Evolutionary conservation across 2,329 filamentous ascomycete species (phyloP), one percentile per base, ranked within the genome.

Genomic region (Penicillium sp.): DNA sequence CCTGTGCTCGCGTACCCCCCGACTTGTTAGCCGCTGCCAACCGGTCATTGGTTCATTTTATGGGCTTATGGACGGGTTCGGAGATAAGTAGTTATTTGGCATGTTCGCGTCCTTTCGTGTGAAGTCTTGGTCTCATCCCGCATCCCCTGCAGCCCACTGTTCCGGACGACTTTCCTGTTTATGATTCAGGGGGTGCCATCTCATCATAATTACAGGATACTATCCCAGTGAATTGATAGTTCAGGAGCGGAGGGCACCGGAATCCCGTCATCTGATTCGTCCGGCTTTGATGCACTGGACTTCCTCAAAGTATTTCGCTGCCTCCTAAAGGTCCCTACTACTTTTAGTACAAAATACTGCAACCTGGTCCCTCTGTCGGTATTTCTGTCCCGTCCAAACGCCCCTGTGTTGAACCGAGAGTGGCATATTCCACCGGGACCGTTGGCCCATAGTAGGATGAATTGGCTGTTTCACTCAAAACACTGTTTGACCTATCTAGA

Each of bases 171-270:
- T 53, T 53, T 43, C 52, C 48, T 43, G 41, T 53, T 55, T 45
- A 32, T 32, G 33, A 53, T 53, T 54, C 50, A 52, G 53, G 55
- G 57, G 42, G 32, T 17, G 19, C 22, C 1, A 43, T 44, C 33
- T 45, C 43, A 46, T 46, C 44, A 46, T 46, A 41, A 40, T 46
- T 46, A 40, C 44, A 40, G n/a, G 22, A 21, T 37, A 10, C 29
- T 24, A 9, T 42, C 28, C 29, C 15, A 43, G 48, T 56, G 44
- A 54, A 49, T 56, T 56, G 50, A 57, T 57, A 56, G 51, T 56
- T 52, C 41, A 49, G 51, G 46, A 50, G 51, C 28, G 41, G 26
- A 35, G 43, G 39, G 17, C 35, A 31, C 12, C 8, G 9, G 22
- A 19, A 32, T 29, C 3, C 32, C 10, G 13, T 22, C 21, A 6